phyloP scores from a whole-genome alignment of 2,329 filamentous ascomycete species.

The Tolypocladium album region DNA sequence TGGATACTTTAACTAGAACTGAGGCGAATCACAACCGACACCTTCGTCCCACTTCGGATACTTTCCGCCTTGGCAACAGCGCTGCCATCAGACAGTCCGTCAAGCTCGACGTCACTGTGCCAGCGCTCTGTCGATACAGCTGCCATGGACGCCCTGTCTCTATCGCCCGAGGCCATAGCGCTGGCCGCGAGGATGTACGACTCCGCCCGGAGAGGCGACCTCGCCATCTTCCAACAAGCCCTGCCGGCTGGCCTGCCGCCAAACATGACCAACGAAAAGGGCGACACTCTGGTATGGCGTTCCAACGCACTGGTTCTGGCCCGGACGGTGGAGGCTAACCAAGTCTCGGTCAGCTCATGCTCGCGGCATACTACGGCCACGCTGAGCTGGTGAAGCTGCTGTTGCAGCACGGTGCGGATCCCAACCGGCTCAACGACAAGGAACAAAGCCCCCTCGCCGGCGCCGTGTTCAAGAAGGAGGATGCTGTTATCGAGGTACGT shows the following conservation, averaged over 20 bases:
- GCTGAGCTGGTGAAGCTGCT: constrained; percentile 48
- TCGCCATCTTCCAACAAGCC: constrained; percentile 49
- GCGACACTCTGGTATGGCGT: constrained; percentile 51
- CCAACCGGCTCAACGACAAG: constrained; percentile 56
- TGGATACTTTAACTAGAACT: not conserved
- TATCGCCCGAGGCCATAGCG: constrained; percentile 47
- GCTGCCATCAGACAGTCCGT: not conserved
- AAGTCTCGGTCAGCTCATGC: constrained; percentile 48
- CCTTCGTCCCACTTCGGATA: not conserved
- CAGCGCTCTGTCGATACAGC: not conserved
- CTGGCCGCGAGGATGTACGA: constrained; percentile 59
- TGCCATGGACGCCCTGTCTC: not conserved
- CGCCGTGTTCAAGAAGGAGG: constrained; percentile 62
- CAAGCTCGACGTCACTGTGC: not conserved
- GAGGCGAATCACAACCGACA: too few relatives aligned
- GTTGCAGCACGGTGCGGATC: constrained; percentile 51
- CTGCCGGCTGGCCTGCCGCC: constrained; percentile 53
- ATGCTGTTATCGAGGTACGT: constrained; percentile 47
- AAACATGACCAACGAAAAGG: constrained; percentile 63
- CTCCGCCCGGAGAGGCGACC: constrained; percentile 49
- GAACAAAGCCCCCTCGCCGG: constrained; percentile 61
- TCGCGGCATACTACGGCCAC: constrained; percentile 61
- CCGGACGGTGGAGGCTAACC: not conserved
- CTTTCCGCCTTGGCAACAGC: not conserved
- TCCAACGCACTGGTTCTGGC: not conserved